Base-by-base conservation (phyloP, 192 early-diverging fungal species). In the Phlyctochytrium arcticum region DNA sequence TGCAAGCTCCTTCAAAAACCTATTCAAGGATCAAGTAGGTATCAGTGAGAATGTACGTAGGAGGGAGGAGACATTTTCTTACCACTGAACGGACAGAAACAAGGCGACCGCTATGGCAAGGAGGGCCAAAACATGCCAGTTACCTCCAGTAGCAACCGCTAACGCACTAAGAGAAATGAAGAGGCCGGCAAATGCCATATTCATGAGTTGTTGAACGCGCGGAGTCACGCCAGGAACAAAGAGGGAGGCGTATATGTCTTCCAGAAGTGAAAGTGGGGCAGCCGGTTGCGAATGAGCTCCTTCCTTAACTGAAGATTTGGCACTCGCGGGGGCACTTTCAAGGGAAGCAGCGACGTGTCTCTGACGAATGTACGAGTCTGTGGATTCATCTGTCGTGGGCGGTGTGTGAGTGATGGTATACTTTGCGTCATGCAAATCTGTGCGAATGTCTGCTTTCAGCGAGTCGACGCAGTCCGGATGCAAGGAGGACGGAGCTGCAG, bases 31-130 rank as follows among this genome's bases (percentile, higher is more conserved):
- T n/a, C 12, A 44, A 19, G 12, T 19, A 44, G 39, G 1, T 44
- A 19, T 2, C 21, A 44, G 12, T 12, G 15, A 44, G 12, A 19
- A 12, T 44, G 39, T n/a, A 19, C 21, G 12, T 44, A 44, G 2
- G 39, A 44, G 0, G 21, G 39, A 4, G 50, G n/a, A n/a, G n/a
- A n/a, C 50, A 53, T 17, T 21, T 4, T 63, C 73, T 35, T 33
- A 78, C 76, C 76, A 78, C 42, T 78, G 74, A 3, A 78, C 60
- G 5, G 59, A 62, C 8, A 48, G 60, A 62, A 78, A 78, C 46
- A 78, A 62, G 35, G 66, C 64, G 2, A 32, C 44, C 3, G 76
- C 42, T 23, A 78, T 64, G 8, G 57, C 51, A 15, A 75, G 55
- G 50, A 78, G 46, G n/a, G 72, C 62, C 6, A 72, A 26, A 6